Percentiles rank a stretch among this genome's conserved stretches.
These are phyloP conservation scores for Elsinoe ampelina DNA, from an alignment of 2,329 filamentous ascomycete genomes.

Conservation along the genomic window DNA sequence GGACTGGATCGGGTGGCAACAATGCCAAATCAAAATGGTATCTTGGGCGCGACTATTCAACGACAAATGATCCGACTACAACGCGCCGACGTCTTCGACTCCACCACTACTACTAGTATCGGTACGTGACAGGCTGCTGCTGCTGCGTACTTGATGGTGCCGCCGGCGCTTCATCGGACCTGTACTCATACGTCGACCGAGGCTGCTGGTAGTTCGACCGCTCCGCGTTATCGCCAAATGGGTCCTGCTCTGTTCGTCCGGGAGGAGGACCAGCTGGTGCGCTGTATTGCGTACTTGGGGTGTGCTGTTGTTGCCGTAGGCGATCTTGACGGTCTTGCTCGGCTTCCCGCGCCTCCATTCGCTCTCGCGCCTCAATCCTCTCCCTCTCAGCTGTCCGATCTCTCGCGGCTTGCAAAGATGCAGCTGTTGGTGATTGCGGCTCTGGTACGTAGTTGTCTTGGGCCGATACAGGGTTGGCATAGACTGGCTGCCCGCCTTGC, in stretches of 20 bases:
- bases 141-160: neutral
- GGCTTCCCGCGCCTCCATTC: constrained; percentile 2
- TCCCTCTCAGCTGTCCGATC: constrained; percentile 7
- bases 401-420: constrained; percentile 2
- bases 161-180: neutral
- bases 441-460: neutral
- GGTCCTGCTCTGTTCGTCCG: constrained; percentile 7
- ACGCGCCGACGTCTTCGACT: neutral
- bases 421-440: constrained; percentile 4
- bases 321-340: constrained; percentile 6
- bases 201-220: constrained; percentile 12
- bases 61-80: neutral
- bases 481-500: constrained; percentile 4
- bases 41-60: constrained; percentile 3
- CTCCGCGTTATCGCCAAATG: constrained; percentile 10
- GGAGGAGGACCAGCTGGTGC: constrained; percentile 1
- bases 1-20: neutral
- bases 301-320: neutral
- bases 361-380: constrained; percentile 1
- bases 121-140: constrained; percentile 10
- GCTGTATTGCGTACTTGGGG: neutral
- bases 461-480: neutral
- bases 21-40: constrained; percentile 5
- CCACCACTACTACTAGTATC: neutral
- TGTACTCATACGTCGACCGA: constrained; percentile 1